Evolutionary conservation across 2,329 filamentous ascomycete genomes (phyloP).

Genomic region (Colletotrichum simmondsii): DNA sequence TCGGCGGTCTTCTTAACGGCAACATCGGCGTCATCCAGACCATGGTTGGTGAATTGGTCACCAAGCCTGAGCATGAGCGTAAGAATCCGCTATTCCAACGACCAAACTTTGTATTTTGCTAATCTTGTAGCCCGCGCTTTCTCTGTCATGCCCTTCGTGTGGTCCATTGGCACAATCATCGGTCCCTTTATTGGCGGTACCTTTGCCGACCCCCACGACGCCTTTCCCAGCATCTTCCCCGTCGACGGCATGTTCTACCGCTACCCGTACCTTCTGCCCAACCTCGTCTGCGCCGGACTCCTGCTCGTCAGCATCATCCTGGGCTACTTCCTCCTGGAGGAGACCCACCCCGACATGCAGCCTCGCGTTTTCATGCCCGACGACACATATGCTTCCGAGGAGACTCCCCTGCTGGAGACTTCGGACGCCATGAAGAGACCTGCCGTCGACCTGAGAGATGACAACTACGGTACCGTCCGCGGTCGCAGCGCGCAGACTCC

Average conservation of each 20-base stretch:
- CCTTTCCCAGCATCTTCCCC: conserved; percentile 79
- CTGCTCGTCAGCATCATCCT: conserved; percentile 82
- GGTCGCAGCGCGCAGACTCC: conserved; percentile 47
- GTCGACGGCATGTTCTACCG: conserved; percentile 75
- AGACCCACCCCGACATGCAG: conserved; percentile 76
- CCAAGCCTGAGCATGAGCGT: conserved; percentile 87
- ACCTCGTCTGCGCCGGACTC: conserved; percentile 82
- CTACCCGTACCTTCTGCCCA: conserved; percentile 91
- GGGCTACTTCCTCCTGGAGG: conserved; percentile 84
- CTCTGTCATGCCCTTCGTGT: conserved; percentile 93
- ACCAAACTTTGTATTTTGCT: conserved; percentile 28
- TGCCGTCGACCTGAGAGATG: conserved; percentile 78
- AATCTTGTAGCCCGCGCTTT: conserved; percentile 77
- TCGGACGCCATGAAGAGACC: conserved; percentile 80
- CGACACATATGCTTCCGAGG: conserved; percentile 64
- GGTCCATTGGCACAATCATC: conserved; percentile 89
- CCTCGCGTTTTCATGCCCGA: conserved; percentile 49
- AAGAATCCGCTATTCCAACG: conserved; percentile 45
- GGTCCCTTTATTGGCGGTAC: conserved; percentile 89
- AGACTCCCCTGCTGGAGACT: conserved; percentile 80
- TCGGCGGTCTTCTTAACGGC: conserved; percentile 88
- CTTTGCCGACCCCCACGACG: conserved; percentile 81
- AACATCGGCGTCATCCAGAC: conserved; percentile 93
- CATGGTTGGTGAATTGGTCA: conserved; percentile 91
- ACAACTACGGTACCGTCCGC: conserved; percentile 81